Evolutionary conservation across 306 rosid species (phyloP).

Genomic region (Cicer arietinum): DNA sequence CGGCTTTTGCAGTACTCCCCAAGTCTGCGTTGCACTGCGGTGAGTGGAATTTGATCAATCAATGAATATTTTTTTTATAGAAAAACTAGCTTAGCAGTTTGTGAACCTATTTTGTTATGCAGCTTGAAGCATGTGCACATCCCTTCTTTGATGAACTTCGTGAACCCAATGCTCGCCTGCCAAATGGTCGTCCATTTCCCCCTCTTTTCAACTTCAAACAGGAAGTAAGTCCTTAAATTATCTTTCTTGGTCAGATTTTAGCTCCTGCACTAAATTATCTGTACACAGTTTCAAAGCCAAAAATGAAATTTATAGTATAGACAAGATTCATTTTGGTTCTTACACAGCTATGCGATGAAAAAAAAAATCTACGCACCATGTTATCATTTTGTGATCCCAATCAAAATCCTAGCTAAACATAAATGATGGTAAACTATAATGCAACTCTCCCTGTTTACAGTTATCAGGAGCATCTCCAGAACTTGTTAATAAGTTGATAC

Average conservation of each 20-base stretch:
- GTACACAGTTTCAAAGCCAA: slow-evolving; percentile 1
- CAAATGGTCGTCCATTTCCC: slow-evolving; percentile 86
- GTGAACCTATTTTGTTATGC: slow-evolving; percentile 47
- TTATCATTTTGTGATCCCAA: neutral
- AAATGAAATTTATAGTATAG: neutral
- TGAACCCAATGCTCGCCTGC: slow-evolving; percentile 81
- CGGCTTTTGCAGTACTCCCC: slow-evolving; percentile 94
- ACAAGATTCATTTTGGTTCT: neutral
- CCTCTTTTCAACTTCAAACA: slow-evolving; percentile 90
- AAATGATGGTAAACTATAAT: slow-evolving; percentile 14
- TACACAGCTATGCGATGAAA: neutral
- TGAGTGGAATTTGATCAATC: slow-evolving; percentile 51
- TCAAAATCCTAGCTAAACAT: neutral
- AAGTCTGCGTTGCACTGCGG: slow-evolving; percentile 94
- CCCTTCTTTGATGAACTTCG: slow-evolving; percentile 96
- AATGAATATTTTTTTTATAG: neutral
- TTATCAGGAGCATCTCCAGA: slow-evolving; percentile 80
- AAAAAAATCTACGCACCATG: neutral
- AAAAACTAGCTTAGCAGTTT: slow-evolving; percentile 26
- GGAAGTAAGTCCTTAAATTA: slow-evolving; percentile 63
- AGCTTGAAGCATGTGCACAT: slow-evolving; percentile 97
- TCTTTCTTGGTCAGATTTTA: neutral
- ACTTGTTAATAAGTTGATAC: slow-evolving; percentile 81
- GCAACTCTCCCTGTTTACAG: slow-evolving; percentile 53
- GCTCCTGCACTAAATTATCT: neutral